Percentiles rank a stretch among this genome's conserved stretches.
These are phyloP conservation scores for Elongisporangium senticosum DNA, from an alignment of 352 stramenopile species.

Conservation along the genomic window DNA sequence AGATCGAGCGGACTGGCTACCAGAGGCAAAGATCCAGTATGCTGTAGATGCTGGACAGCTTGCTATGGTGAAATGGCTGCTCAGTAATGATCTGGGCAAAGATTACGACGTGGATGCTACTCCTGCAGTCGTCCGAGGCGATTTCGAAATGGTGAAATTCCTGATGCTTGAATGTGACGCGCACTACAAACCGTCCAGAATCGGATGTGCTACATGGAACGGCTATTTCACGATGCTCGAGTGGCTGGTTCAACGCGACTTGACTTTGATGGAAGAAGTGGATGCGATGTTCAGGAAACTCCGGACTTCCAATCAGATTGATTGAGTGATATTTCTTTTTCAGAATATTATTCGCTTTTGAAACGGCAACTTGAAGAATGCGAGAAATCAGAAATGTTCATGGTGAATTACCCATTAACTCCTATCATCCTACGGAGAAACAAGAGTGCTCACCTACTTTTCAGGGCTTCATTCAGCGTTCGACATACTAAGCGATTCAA, in stretches of 20 bases:
- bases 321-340: neutral
- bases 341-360: neutral
- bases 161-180: neutral
- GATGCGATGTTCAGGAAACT: neutral
- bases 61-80: neutral
- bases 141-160: neutral
- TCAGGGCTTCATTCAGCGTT: neutral
- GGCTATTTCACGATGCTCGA: neutral
- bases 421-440: no score
- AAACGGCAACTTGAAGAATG: neutral
- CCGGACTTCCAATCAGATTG: neutral
- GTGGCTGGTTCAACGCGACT: neutral
- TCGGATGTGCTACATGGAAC: neutral
- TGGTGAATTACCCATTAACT: no score
- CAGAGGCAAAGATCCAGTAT: neutral
- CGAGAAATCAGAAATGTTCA: neutral
- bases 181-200: neutral
- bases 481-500: neutral
- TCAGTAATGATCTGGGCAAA: neutral
- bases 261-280: neutral
- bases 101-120: neutral
- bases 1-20: neutral
- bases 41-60: neutral
- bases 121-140: no score
- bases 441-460: no score